Conservation (phyloP, 345 rosid genomes). For the Aquilaria sinensis region DNA sequence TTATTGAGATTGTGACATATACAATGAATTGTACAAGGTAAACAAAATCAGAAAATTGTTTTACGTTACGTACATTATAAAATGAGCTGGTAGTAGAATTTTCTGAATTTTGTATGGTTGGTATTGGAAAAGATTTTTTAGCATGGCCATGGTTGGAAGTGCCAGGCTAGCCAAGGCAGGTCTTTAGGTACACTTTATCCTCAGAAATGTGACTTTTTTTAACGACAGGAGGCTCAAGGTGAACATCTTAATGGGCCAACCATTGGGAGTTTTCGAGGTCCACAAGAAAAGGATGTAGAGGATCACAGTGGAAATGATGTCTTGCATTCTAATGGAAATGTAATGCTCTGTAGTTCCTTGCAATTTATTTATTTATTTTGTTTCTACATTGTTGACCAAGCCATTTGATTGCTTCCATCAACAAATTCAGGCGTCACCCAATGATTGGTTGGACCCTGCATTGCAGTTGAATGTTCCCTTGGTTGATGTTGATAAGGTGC, state of each 20-base stretch:
- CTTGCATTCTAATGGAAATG: conserved; percentile 46
- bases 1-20: too few species aligned
- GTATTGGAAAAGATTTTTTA: too few species aligned
- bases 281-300: conserved; percentile 16
- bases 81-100: too few species aligned
- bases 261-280: conserved; percentile 18
- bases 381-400: background rate
- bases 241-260: conserved; percentile 27
- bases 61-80: too few species aligned
- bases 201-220: conserved; percentile 44
- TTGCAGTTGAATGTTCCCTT: conserved; percentile 77
- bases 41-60: too few species aligned
- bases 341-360: conserved; percentile 28
- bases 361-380: background rate
- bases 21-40: too few species aligned
- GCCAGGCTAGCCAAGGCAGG: background rate
- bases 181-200: conserved; percentile 23
- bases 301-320: conserved; percentile 29
- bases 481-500: conserved; percentile 96
- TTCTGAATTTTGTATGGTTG: too few species aligned
- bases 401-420: conserved; percentile 11
- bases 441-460: conserved; percentile 68
- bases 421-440: conserved; percentile 46
- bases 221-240: conserved; percentile 52
- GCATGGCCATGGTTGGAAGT: too few species aligned